A percentile compares a stretch with the other conserved stretches of the same genome.
Conservation (phyloP, 2,329 filamentous ascomycete species). For the Penicillium occitanis region DNA sequence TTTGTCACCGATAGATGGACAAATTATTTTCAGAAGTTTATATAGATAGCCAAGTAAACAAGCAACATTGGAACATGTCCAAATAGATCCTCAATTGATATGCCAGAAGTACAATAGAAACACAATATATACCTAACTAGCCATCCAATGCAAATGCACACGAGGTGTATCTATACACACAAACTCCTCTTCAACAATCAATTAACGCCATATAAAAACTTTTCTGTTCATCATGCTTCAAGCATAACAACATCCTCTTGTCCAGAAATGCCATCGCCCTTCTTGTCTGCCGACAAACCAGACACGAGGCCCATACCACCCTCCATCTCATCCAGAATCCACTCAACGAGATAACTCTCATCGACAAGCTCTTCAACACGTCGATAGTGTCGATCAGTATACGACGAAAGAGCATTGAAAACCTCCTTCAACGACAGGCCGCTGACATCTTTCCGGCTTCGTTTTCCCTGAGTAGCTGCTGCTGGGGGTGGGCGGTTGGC, state of each 20-base stretch:
- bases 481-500: conserved; percentile 40
- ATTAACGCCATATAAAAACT: conserved; percentile 15
- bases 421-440: conserved; percentile 72
- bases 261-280: conserved; percentile 26
- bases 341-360: conserved; percentile 92
- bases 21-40: not conserved
- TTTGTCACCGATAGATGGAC: not conserved
- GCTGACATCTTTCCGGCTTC: conserved; percentile 35
- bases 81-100: not conserved
- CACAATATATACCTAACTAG: conserved; percentile 6
- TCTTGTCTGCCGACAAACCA: conserved; percentile 14
- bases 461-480: conserved; percentile 17
- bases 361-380: conserved; percentile 86
- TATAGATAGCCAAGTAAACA: not conserved
- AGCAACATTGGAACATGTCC: not conserved
- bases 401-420: conserved; percentile 79
- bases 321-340: conserved; percentile 92
- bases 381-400: conserved; percentile 91
- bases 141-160: conserved; percentile 13
- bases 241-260: conserved; percentile 44
- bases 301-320: conserved; percentile 52
- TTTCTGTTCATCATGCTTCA: conserved; percentile 29
- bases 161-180: conserved; percentile 14
- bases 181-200: conserved; percentile 4
- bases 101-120: not conserved